Base-by-base conservation (phyloP, 2,329 filamentous ascomycete genomes). In the Ascocoryne sarcoides region DNA sequence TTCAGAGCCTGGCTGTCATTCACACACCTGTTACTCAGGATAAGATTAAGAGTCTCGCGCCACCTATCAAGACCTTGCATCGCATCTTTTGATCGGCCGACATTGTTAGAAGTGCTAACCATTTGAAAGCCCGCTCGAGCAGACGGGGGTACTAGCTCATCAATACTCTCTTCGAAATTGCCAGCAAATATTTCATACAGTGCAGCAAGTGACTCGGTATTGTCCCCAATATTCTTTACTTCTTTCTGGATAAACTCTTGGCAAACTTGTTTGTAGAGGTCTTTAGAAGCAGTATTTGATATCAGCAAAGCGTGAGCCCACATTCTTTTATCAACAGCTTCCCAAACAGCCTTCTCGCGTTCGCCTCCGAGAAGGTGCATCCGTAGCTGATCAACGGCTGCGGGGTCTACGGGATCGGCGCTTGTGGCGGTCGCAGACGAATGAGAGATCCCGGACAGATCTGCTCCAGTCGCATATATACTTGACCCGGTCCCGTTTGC, bases 251-350 rank as follows among this genome's bases (percentile, higher is more conserved):
- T 83, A 56, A 98, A 98, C 56, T 98, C 92, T 55, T 94, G 88
- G 1, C 88, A 79, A 18, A 98, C 89, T 58, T 93, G 85, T 60
- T 88, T 93, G 75, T 93, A 96, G 2, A 93, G 69, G 16, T 86
- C 84, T 35, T 84, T 69, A 1, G 86, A 92, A 5, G 94, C 61
- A 0, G 78, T 79, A 45, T 78, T 75, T 1, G 92, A 83, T 26
- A 98, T 82, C 15, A 98, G 70, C 73, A 98, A 84, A 3, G 92
- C 93, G 61, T 98, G 93, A 2, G 87, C 92, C 93, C 93, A 98
- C 2, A 98, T 68, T 36, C 89, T 79, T 60, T 89, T 88, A 60
- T 98, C 92, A 21, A 88, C 90, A 4, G 92, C 89, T 48, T 83
- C 73, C 90, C 90, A 96, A 0, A 93, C 84, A 4, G 92, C 92